A percentile compares a stretch with the other conserved stretches of the same genome.
Conservation (phyloP, 345 rosid species). For the Brassica rapa region DNA sequence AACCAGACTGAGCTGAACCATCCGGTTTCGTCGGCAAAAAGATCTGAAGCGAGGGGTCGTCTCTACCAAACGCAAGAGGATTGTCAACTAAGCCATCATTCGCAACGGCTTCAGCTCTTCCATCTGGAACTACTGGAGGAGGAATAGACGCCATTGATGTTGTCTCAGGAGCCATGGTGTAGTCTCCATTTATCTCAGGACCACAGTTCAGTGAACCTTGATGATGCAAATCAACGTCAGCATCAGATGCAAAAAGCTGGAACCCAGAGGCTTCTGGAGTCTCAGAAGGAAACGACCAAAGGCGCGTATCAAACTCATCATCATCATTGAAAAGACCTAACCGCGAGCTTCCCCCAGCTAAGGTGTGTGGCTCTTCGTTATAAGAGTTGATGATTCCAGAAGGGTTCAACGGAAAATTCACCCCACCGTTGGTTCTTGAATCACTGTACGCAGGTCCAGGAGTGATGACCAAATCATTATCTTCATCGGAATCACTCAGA, state of each 20-base stretch:
- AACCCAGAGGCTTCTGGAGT: slow-evolving; percentile 68
- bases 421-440: slow-evolving; percentile 49
- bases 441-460: slow-evolving; percentile 55
- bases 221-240: slow-evolving; percentile 62
- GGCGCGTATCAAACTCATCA: slow-evolving; percentile 73
- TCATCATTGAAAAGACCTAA: slow-evolving; percentile 66
- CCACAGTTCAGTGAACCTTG: slow-evolving; percentile 56
- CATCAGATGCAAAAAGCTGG: slow-evolving; percentile 71
- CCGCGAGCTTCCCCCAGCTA: slow-evolving; percentile 55
- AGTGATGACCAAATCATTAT: slow-evolving; percentile 60
- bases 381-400: slow-evolving; percentile 59
- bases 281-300: slow-evolving; percentile 77
- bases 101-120: slow-evolving; percentile 51
- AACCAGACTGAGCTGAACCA: slow-evolving; percentile 57
- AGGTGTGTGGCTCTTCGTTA: slow-evolving; percentile 63
- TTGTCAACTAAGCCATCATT: slow-evolving; percentile 79
- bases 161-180: slow-evolving; percentile 59
- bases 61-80: slow-evolving; percentile 72
- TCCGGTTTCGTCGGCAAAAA: slow-evolving; percentile 85
- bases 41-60: slow-evolving; percentile 89
- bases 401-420: slow-evolving; percentile 58
- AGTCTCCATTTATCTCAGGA: slow-evolving; percentile 66
- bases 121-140: slow-evolving; percentile 38
- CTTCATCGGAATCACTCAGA: slow-evolving; percentile 95
- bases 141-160: slow-evolving; percentile 46